Evolutionary conservation across 306 rosid genomes (phyloP).

Genomic region (Parietaria judaica): DNA sequence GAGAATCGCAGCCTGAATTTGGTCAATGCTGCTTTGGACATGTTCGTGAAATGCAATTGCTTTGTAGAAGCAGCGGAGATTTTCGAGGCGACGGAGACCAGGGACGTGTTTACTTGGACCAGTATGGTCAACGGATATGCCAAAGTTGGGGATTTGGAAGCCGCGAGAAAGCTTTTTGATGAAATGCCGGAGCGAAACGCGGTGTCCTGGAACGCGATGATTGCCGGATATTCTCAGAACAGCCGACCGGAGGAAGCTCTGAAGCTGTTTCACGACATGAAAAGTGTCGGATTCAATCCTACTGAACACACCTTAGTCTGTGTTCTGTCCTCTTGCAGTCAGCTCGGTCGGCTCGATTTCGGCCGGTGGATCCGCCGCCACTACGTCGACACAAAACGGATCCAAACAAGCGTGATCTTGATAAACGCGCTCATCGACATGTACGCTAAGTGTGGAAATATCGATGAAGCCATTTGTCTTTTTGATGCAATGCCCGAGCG

Average conservation of each 20-base stretch:
- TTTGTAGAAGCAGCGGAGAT: conserved; percentile 37
- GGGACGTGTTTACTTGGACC: conserved; percentile 73
- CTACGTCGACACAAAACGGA: conserved; percentile 24
- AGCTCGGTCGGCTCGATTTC: conserved; percentile 45
- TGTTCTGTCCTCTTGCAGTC: conserved; percentile 71
- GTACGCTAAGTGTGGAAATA: conserved; percentile 79
- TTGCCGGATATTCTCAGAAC: conserved; percentile 72
- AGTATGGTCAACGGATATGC: conserved; percentile 76
- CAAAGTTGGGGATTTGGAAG: conserved; percentile 51
- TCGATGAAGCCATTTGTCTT: conserved; percentile 38
- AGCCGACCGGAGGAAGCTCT: conserved; percentile 50
- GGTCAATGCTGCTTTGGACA: conserved; percentile 53
- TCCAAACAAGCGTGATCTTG: conserved; percentile 33
- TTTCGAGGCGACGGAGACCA: conserved; percentile 46
- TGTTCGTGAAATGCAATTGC: conserved; percentile 57
- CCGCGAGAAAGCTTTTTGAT: conserved; percentile 51
- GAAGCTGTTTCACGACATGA: conserved; percentile 51
- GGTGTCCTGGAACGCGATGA: conserved; percentile 69
- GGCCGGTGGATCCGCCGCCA: conserved; percentile 48
- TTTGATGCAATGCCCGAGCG: conserved; percentile 37
- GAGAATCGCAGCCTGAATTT: conserved; percentile 33
- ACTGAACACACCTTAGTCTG: conserved; percentile 58
- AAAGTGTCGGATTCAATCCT: conserved; percentile 33
- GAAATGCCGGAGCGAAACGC: conserved; percentile 55
- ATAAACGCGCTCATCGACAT: conserved; percentile 58